phyloP scores from a whole-genome alignment of 2,329 filamentous ascomycete species.

The Aspergillus tubingensis region DNA sequence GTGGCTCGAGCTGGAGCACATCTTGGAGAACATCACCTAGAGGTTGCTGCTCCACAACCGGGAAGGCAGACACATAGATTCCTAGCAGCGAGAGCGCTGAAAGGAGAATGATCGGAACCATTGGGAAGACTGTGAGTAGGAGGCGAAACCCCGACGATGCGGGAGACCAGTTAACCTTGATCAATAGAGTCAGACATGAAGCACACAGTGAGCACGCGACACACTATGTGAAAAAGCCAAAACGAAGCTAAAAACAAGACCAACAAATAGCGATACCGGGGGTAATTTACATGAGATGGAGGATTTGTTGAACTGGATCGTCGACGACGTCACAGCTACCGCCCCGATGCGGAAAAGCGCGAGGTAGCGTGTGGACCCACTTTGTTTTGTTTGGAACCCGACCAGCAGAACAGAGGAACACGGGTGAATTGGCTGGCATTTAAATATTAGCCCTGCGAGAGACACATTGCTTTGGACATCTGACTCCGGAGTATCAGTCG shows the following conservation, averaged over 20 bases:
- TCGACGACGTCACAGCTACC: constrained; percentile 14
- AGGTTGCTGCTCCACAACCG: constrained; percentile 22
- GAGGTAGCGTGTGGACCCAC: constrained; percentile 5
- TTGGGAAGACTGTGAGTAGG: constrained; percentile 14
- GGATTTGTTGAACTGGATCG: constrained; percentile 1
- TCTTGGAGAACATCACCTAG: constrained; percentile 11
- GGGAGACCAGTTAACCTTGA: constrained; percentile 2
- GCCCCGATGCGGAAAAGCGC: constrained; percentile 16
- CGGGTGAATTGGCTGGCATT: background rate
- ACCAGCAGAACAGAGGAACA: background rate
- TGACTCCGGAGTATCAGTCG: background rate
- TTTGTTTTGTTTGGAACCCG: background rate
- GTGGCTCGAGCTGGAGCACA: constrained; percentile 4
- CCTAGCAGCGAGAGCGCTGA: constrained; percentile 15
- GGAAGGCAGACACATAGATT: constrained; percentile 20
- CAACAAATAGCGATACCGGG: background rate
- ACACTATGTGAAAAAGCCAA: background rate
- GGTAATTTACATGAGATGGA: background rate
- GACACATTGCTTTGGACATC: background rate
- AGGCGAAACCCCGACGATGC: constrained; percentile 13
- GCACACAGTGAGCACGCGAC: constrained; percentile 2
- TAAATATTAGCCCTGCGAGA: background rate
- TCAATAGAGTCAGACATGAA: constrained; percentile 1
- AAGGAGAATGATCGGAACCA: constrained; percentile 21
- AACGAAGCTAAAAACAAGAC: background rate